These are phyloP conservation scores for Apiotrichum montevideense DNA, from an alignment of 1,284 basidiomycete genomes.

Conservation along the genomic window DNA sequence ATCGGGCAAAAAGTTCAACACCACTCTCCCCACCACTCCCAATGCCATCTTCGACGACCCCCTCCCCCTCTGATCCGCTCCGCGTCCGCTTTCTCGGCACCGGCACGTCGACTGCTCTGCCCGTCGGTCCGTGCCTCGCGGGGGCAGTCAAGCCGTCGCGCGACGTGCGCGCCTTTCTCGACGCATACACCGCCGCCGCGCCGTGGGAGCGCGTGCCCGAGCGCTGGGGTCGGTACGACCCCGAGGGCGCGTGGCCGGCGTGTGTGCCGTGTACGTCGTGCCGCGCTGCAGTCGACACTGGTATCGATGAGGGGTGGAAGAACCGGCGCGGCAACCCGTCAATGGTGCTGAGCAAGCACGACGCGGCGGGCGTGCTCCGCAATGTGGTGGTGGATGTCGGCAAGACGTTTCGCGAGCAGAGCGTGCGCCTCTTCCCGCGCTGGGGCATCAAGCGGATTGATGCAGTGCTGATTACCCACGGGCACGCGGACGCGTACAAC, in stretches of 20 bases:
- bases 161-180: slow-evolving; percentile 17
- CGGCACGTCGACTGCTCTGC: slow-evolving; percentile 45
- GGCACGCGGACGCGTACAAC: slow-evolving; percentile 44
- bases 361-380: slow-evolving; percentile 21
- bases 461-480: slow-evolving; percentile 48
- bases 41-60: too few species aligned
- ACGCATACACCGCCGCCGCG: slow-evolving; percentile 7
- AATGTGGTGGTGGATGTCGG: slow-evolving; percentile 49
- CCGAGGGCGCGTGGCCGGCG: slow-evolving; percentile 29
- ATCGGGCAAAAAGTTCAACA: too few species aligned
- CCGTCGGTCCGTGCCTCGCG: slow-evolving; percentile 42
- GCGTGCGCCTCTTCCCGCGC: slow-evolving; percentile 39
- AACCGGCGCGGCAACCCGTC: slow-evolving; percentile 45
- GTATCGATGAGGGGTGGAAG: slow-evolving; percentile 40
- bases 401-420: slow-evolving; percentile 47
- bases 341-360: slow-evolving; percentile 26
- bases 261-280: slow-evolving; percentile 42
- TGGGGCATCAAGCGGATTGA: slow-evolving; percentile 46
- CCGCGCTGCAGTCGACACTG: slow-evolving; percentile 34
- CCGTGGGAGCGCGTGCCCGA: slow-evolving; percentile 2
- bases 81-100: slow-evolving; percentile 45
- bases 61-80: slow-evolving; percentile 12
- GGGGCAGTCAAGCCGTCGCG: slow-evolving; percentile 13
- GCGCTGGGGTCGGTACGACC: slow-evolving; percentile 23
- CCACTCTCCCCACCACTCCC: too few species aligned